Evolutionary conservation across 1,284 basidiomycete species (phyloP).

Genomic region (Moesziomyces sp.): DNA sequence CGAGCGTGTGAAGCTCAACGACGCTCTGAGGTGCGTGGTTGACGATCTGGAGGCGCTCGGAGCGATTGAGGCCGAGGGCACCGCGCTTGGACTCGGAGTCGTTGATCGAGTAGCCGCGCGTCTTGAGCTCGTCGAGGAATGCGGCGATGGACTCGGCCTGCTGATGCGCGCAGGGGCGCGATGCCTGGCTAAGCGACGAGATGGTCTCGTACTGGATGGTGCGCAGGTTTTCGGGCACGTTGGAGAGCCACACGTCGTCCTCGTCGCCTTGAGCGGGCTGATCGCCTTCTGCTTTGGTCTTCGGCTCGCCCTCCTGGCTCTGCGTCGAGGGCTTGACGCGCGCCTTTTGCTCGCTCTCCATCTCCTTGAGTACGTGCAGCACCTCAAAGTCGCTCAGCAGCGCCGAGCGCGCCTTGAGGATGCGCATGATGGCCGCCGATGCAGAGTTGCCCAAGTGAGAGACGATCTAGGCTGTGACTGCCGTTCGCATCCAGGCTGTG

Average conservation of each 20-base stretch:
- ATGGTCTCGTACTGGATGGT: slow-evolving; percentile 91
- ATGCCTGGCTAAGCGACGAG: slow-evolving; percentile 79
- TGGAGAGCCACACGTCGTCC: slow-evolving; percentile 38
- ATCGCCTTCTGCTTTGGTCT: slow-evolving; percentile 1
- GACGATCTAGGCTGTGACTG: too few species aligned
- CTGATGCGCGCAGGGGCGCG: slow-evolving; percentile 78
- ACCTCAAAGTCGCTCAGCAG: slow-evolving; percentile 89
- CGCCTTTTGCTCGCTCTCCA: slow-evolving; percentile 76
- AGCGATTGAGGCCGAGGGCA: slow-evolving; percentile 80
- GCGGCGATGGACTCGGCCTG: slow-evolving; percentile 75
- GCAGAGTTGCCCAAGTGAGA: too few species aligned
- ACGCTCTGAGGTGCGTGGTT: slow-evolving; percentile 84
- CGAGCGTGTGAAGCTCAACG: slow-evolving; percentile 89
- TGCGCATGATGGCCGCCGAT: slow-evolving; percentile 70
- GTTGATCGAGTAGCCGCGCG: slow-evolving; percentile 38
- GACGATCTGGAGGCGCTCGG: slow-evolving; percentile 88
- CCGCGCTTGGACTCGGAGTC: slow-evolving; percentile 47
- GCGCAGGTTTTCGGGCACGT: slow-evolving; percentile 77
- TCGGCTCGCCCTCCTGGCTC: slow-evolving; percentile 69
- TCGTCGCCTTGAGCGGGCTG: slow-evolving; percentile 23
- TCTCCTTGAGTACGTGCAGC: slow-evolving; percentile 78
- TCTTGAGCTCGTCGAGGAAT: slow-evolving; percentile 75
- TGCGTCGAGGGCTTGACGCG: slow-evolving; percentile 66
- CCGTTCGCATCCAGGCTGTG: too few species aligned
- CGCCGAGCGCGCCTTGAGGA: slow-evolving; percentile 80